phyloP scores from a whole-genome alignment of 1,139 yeast genomes.

The Taiozyma onychis region DNA sequence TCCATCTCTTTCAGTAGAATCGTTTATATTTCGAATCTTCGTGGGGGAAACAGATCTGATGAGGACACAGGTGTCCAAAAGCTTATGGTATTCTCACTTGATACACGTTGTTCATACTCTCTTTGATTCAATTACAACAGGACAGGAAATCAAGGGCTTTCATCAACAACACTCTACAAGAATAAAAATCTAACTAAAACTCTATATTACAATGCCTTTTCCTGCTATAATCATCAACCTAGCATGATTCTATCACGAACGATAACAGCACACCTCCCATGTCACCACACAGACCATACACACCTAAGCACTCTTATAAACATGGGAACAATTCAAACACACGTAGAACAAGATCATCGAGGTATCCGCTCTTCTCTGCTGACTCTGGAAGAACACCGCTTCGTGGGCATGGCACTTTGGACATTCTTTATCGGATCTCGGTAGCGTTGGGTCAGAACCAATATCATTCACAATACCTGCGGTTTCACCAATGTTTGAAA shows the following conservation, averaged over 20 bases:
- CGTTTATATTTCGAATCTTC: no score
- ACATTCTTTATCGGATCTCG: slow-evolving; percentile 90
- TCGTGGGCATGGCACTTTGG: slow-evolving; percentile 84
- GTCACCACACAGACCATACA: neutral
- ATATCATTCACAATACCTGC: slow-evolving; percentile 98
- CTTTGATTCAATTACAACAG: no score
- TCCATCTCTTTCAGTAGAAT: no score
- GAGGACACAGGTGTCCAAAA: no score
- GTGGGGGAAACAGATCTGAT: no score
- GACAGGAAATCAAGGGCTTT: no score
- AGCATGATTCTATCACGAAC: no score
- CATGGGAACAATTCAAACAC: slow-evolving; percentile 80
- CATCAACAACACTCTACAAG: no score
- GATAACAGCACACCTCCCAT: no score
- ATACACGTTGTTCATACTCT: no score
- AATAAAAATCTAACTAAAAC: neutral
- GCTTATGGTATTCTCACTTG: no score
- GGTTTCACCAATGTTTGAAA: slow-evolving; percentile 76
- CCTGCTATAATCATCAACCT: neutral
- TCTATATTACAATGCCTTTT: neutral
- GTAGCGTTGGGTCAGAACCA: slow-evolving; percentile 93
- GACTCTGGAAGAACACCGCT: slow-evolving; percentile 95
- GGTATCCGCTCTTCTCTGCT: slow-evolving; percentile 91
- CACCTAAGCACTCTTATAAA: slow-evolving; percentile 30
- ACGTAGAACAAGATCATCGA: slow-evolving; percentile 94